Conservation (phyloP, 257 asterid genomes). For the Scutellaria baicalensis region DNA sequence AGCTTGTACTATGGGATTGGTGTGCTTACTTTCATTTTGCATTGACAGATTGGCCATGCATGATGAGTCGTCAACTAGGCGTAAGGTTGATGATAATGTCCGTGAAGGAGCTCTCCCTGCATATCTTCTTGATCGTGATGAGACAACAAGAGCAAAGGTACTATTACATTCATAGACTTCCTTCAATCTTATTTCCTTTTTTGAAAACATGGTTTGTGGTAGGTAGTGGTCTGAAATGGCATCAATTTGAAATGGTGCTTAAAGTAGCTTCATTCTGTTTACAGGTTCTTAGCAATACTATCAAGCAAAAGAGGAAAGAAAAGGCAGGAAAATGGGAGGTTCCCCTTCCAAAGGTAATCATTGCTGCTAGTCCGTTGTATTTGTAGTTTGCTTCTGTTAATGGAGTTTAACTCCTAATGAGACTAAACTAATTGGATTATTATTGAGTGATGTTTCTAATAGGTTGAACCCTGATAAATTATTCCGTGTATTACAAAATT, state of each 20-base stretch:
- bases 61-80: constrained; percentile 73
- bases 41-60: constrained; percentile 75
- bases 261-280: constrained; percentile 2
- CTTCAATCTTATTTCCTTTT: neutral
- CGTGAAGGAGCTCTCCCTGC: constrained; percentile 93
- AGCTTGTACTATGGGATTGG: neutral
- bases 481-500: neutral
- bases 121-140: constrained; percentile 95
- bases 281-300: constrained; percentile 88
- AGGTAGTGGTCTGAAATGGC: neutral
- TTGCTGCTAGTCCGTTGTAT: neutral
- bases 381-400: neutral
- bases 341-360: constrained; percentile 87
- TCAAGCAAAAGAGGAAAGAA: constrained; percentile 94
- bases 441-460: neutral
- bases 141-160: constrained; percentile 88
- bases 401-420: neutral
- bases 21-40: constrained; percentile 1
- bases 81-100: constrained; percentile 88
- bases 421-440: neutral
- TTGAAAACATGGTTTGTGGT: neutral
- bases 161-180: neutral
- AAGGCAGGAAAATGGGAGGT: constrained; percentile 99
- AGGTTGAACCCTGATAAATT: neutral
- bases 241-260: neutral